phyloP scores from a whole-genome alignment of 345 rosid genomes.

The Murraya paniculata region DNA sequence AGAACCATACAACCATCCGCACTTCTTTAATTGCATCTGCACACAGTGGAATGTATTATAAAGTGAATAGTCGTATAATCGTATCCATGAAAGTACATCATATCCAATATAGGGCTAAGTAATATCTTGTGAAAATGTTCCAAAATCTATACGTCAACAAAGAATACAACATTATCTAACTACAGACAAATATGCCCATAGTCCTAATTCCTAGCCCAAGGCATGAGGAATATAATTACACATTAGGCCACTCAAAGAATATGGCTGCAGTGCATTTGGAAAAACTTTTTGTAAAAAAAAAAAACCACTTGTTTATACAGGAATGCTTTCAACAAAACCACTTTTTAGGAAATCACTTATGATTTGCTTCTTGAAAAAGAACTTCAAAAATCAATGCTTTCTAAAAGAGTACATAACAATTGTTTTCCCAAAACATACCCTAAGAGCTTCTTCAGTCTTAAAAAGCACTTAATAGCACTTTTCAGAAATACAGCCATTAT shows the following conservation, averaged over 20 bases:
- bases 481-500: background rate
- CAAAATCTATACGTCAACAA: background rate
- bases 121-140: background rate
- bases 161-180: background rate
- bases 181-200: background rate
- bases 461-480: background rate
- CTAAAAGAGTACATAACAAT: background rate
- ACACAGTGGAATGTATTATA: background rate
- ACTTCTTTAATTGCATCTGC: conserved; percentile 50
- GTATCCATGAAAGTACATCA: background rate
- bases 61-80: background rate
- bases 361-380: background rate
- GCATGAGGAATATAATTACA: background rate
- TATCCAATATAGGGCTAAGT: background rate
- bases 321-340: background rate
- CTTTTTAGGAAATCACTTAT: background rate
- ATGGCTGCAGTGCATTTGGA: background rate
- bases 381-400: background rate
- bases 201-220: background rate
- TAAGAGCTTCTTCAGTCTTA: background rate
- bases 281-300: background rate
- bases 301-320: background rate
- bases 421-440: background rate
- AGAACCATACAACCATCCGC: conserved; percentile 81
- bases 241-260: background rate